Base-by-base conservation (phyloP, 75 land plant genomes). In the Chamaecyparis obtusa region DNA sequence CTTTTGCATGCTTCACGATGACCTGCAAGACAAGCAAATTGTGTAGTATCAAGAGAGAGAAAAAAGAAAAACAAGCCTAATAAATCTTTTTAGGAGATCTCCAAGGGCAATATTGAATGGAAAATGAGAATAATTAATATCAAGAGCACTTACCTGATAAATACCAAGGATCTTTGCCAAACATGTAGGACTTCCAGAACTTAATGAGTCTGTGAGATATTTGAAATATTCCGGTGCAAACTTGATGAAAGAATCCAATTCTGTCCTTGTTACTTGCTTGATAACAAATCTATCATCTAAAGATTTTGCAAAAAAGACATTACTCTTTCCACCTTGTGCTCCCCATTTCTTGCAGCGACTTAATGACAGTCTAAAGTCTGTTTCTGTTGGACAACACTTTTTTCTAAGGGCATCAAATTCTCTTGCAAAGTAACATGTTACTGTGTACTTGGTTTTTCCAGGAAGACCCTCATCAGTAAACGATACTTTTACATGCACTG, bases 251-350 rank as follows among this genome's bases (percentile, higher is more conserved):
- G 99, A 96, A 76, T 94, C 94, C 89, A 96, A 86, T 91, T 98
- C 99, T 9, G 99, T 98, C 88, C 91, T 95, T 3, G 95, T 94
- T 46, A 98, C 96, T 89, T 98, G 99, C 88, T 98, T 98, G 19
- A 98, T 91, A 30, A 98, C 91, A 90, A 98, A 98, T 71, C 98
- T 91, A 64, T 98, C 99, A 86, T 98, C 99, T 80, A 92, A 36
- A 80, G 99, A 91, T 89, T 95, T 96, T 35, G 99, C 99, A 89
- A 98, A 98, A 89, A 95, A 98, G 0, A 95, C 99, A 90, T 98
- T 98, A 86, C 99, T 98, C 86, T 98, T 98, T 19, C 99, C 99
- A 33, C 99, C 99, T 88, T 96, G 95, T 14, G 99, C 99, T 87
- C 93, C 94, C 99, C 99, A 97, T 88, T 87, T 93, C 89, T 86